phyloP scores from a whole-genome alignment of 108 stramenopile species.

The Nitzschia sp. region DNA sequence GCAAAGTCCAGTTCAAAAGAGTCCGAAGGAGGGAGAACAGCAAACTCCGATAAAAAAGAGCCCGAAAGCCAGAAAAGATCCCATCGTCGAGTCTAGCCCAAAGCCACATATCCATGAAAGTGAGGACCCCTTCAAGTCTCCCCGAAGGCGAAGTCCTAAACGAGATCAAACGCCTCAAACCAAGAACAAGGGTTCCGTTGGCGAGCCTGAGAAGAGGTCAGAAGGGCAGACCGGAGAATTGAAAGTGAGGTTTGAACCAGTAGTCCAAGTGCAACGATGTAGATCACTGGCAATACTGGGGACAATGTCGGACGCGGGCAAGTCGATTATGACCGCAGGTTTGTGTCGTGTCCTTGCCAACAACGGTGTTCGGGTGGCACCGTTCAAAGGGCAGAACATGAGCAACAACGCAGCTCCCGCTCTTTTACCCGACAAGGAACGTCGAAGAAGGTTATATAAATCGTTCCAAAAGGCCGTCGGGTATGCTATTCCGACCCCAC shows the following conservation, averaged over 20 bases:
- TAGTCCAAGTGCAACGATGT: constrained; percentile 7
- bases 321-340: constrained; percentile 33
- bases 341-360: constrained; percentile 35
- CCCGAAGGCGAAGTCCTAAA: background rate
- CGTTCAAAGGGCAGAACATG: constrained; percentile 46
- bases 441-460: constrained; percentile 25
- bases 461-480: constrained; percentile 16
- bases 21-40: too few relatives aligned
- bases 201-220: background rate
- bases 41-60: too few relatives aligned
- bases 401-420: constrained; percentile 37
- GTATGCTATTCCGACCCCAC: constrained; percentile 1
- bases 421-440: constrained; percentile 24
- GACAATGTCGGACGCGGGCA: constrained; percentile 39
- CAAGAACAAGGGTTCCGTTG: background rate
- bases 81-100: background rate
- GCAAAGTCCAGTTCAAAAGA: too few relatives aligned
- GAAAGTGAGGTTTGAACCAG: background rate
- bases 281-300: constrained; percentile 34
- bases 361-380: constrained; percentile 24
- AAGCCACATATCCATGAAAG: background rate
- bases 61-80: too few relatives aligned
- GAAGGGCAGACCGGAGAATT: background rate
- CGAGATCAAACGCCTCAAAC: background rate
- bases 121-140: background rate